A percentile compares a stretch with the other conserved stretches of the same genome.
Conservation (phyloP, 495 filamentous ascomycete genomes). For the Neurospora africana region DNA sequence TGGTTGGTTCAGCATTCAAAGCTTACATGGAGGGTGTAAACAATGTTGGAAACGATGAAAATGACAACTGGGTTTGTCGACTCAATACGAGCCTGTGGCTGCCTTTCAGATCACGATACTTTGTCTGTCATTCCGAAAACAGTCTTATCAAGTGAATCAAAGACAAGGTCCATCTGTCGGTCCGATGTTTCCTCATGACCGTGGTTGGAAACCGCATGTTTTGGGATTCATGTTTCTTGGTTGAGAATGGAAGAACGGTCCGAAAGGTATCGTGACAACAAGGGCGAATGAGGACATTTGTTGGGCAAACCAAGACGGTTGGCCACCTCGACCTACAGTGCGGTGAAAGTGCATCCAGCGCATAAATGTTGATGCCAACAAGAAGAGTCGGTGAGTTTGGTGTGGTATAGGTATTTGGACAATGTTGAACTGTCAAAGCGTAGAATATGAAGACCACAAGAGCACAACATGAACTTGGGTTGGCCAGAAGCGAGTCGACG, state of each 20-base stretch:
- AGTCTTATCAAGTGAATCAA: not conserved
- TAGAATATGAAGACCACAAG: not conserved
- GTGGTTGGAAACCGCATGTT: not conserved
- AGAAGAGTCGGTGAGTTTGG: not conserved
- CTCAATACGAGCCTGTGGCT: not conserved
- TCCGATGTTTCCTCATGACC: not conserved
- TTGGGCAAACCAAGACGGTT: not conserved
- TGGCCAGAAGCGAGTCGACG: not conserved
- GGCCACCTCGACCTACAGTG: not conserved
- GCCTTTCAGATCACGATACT: not conserved
- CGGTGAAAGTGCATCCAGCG: not conserved
- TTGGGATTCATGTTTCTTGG: not conserved
- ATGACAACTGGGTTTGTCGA: not conserved
- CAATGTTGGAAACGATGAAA: not conserved
- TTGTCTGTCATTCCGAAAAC: not conserved
- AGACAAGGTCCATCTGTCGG: not conserved
- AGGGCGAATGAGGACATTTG: not conserved
- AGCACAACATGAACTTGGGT: not conserved
- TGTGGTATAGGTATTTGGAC: not conserved
- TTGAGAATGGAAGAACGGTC: not conserved
- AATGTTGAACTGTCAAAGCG: not conserved
- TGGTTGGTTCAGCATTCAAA: not conserved
- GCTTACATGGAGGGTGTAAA: not conserved
- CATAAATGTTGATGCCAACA: not conserved
- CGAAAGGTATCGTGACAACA: not conserved